A percentile compares a stretch with the other conserved stretches of the same genome.
phyloP scores from a whole-genome alignment of 2,329 filamentous ascomycete genomes.

The Clonostachys chloroleuca region DNA sequence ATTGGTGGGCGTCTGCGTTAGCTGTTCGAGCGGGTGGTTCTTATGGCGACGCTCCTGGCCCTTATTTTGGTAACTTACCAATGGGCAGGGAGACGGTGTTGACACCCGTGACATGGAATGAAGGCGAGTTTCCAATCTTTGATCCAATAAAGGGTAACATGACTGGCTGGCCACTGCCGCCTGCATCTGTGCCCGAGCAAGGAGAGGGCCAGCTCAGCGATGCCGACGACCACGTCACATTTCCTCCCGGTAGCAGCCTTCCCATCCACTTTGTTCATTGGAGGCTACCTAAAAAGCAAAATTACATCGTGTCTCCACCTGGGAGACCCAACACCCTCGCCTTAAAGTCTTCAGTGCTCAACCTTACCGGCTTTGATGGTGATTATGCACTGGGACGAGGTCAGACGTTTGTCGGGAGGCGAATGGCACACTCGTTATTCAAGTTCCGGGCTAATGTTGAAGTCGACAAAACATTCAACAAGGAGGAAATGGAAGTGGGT shows the following conservation, averaged over 20 bases:
- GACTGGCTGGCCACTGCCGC: slow-evolving; percentile 26
- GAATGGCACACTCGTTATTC: slow-evolving; percentile 52
- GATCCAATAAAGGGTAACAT: slow-evolving; percentile 10
- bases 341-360: slow-evolving; percentile 42
- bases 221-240: slow-evolving; percentile 38
- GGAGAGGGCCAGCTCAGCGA: slow-evolving; percentile 13
- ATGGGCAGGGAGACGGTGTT: slow-evolving; percentile 52
- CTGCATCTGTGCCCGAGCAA: slow-evolving; percentile 12
- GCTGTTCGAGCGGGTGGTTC: slow-evolving; percentile 11
- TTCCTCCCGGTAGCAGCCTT: slow-evolving; percentile 33
- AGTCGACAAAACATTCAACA: slow-evolving; percentile 24
- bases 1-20: slow-evolving; percentile 30
- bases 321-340: slow-evolving; percentile 36
- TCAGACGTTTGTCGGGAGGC: slow-evolving; percentile 43
- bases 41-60: slow-evolving; percentile 7
- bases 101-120: slow-evolving; percentile 40
- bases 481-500: slow-evolving; percentile 42
- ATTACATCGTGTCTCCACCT: slow-evolving; percentile 38
- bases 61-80: slow-evolving; percentile 27
- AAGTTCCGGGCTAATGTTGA: slow-evolving; percentile 40
- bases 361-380: slow-evolving; percentile 40
- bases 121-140: slow-evolving; percentile 39
- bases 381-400: slow-evolving; percentile 7
- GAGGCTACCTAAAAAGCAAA: slow-evolving; percentile 40
- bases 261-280: slow-evolving; percentile 53